Evolutionary conservation across 169 alveolate species (phyloP).

Genomic region (Besnoitia besnoiti): DNA sequence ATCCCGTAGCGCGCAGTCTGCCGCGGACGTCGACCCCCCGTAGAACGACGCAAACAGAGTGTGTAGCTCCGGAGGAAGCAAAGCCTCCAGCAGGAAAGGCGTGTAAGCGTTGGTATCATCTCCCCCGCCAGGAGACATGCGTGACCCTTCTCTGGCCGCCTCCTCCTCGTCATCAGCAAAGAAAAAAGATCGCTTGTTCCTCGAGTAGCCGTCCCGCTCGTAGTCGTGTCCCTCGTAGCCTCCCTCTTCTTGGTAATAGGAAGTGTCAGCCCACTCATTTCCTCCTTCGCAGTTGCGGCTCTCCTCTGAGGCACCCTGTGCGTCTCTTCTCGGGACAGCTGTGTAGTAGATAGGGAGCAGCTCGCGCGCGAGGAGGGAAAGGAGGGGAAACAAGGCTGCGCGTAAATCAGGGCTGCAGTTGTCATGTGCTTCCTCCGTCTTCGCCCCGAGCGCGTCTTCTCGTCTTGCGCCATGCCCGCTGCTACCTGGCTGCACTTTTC

Average conservation of each 20-base stretch:
- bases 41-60: neutral
- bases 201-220: neutral
- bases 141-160: neutral
- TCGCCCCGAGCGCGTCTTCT: neutral
- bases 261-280: neutral
- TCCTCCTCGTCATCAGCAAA: neutral
- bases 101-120: no score
- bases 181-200: no score
- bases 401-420: neutral
- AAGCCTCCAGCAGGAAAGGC: neutral
- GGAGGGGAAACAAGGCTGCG: neutral
- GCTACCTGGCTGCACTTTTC: neutral
- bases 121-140: no score
- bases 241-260: neutral
- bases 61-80: neutral
- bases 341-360: slow-evolving; percentile 7
- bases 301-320: no score
- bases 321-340: neutral
- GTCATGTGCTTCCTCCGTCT: neutral
- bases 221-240: neutral
- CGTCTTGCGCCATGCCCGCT: neutral
- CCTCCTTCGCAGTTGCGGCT: neutral
- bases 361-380: neutral
- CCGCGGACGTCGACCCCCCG: neutral
- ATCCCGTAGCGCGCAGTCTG: neutral